phyloP scores from a whole-genome alignment of 2,329 filamentous ascomycete species.

The Trichoderma sp. region DNA sequence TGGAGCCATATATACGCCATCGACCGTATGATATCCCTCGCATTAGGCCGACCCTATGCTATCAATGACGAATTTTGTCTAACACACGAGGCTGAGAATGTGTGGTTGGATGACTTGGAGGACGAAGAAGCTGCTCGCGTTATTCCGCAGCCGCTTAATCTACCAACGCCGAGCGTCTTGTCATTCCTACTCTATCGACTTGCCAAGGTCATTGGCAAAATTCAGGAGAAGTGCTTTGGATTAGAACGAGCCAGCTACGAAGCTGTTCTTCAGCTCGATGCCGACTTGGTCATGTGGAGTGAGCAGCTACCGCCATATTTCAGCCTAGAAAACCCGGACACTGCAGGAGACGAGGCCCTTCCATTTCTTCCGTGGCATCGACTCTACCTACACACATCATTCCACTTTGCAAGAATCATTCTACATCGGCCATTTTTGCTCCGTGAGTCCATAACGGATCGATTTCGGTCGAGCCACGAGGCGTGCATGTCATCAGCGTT shows the following conservation, averaged over 20 bases:
- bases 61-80: constrained; percentile 5
- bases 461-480: constrained; percentile 1
- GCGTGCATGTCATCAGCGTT: constrained; percentile 9
- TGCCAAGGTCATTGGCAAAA: constrained; percentile 4
- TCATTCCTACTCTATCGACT: constrained; percentile 7
- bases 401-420: constrained; percentile 10
- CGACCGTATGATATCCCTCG: constrained; percentile 7
- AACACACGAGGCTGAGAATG: constrained; percentile 3
- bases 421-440: neutral
- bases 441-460: constrained; percentile 2
- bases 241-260: constrained; percentile 3
- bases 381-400: constrained; percentile 1
- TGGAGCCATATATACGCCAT: constrained; percentile 10
- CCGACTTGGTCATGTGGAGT: neutral
- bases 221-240: constrained; percentile 7
- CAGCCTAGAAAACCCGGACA: neutral
- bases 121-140: neutral
- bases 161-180: neutral
- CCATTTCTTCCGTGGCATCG: neutral
- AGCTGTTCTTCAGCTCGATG: constrained; percentile 2
- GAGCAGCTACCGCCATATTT: constrained; percentile 5
- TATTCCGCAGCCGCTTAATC: neutral
- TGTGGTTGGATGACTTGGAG: constrained; percentile 1
- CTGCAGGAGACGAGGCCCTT: neutral
- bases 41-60: neutral